A percentile compares a stretch with the other conserved stretches of the same genome.
phyloP scores from a whole-genome alignment of 2,329 filamentous ascomycete species.

The Ascochyta pisi region DNA sequence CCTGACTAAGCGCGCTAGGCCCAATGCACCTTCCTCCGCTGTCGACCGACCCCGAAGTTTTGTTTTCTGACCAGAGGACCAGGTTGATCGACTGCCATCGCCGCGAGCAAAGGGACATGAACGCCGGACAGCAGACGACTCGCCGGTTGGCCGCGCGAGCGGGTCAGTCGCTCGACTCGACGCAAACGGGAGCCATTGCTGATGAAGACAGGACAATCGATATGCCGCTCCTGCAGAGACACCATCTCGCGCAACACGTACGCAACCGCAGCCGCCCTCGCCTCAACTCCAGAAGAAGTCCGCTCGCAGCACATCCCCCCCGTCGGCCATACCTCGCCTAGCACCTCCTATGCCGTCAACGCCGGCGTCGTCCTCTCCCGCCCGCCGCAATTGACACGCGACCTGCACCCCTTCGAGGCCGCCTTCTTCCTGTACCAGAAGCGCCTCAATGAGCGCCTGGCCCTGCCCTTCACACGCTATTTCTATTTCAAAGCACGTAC shows the following conservation, averaged over 20 bases:
- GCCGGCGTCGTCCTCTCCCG: constrained; percentile 85
- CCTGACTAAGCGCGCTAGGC: constrained; percentile 35
- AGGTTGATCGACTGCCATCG: not conserved
- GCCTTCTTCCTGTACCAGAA: constrained; percentile 97
- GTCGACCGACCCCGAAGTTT: constrained; percentile 26
- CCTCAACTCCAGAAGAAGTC: constrained; percentile 46
- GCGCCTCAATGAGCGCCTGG: constrained; percentile 90
- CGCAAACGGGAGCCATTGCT: constrained; percentile 20
- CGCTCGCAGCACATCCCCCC: constrained; percentile 42
- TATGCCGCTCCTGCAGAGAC: constrained; percentile 56
- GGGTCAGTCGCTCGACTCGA: constrained; percentile 38
- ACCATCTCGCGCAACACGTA: constrained; percentile 47
- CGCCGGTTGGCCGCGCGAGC: constrained; percentile 52
- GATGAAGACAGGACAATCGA: constrained; percentile 48
- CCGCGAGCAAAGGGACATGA: constrained; percentile 43
- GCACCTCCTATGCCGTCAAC: constrained; percentile 54
- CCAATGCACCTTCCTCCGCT: constrained; percentile 39
- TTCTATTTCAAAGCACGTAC: constrained; percentile 97
- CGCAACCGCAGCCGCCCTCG: constrained; percentile 46
- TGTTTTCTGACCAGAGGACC: constrained; percentile 26
- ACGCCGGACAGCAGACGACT: constrained; percentile 53
- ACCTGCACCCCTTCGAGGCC: constrained; percentile 86
- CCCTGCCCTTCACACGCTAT: constrained; percentile 83
- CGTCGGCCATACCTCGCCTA: constrained; percentile 49
- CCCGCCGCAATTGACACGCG: constrained; percentile 83